Percentiles rank a stretch among this genome's conserved stretches.
phyloP scores from a whole-genome alignment of 495 filamentous ascomycete species.

The Penicillium pulvis region DNA sequence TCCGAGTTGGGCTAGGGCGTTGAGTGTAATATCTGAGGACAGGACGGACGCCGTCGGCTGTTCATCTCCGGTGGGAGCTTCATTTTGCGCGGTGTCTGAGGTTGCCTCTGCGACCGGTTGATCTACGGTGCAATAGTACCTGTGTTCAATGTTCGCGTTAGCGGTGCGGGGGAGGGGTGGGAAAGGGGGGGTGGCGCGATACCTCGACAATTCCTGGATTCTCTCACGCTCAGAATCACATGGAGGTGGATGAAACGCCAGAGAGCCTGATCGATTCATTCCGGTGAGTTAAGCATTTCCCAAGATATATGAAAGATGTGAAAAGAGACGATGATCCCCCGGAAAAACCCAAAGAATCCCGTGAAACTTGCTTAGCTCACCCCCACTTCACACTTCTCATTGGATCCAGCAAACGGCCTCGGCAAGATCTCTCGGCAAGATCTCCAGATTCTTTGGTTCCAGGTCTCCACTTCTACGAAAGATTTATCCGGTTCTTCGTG shows the following conservation, averaged over 20 bases:
- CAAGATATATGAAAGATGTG: not conserved
- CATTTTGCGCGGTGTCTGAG: not conserved
- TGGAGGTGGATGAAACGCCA: not conserved
- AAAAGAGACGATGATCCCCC: not conserved
- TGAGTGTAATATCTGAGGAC: constrained; percentile 60
- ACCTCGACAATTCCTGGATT: constrained; percentile 28
- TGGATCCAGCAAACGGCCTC: not conserved
- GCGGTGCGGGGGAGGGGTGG: constrained; percentile 1
- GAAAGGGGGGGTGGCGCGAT: not conserved
- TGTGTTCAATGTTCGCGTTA: constrained; percentile 8
- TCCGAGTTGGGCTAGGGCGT: constrained; percentile 64
- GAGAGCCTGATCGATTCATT: constrained; percentile 8
- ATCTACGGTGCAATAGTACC: constrained; percentile 37
- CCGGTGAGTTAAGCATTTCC: not conserved
- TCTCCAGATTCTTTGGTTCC: no score
- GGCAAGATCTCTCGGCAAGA: no score
- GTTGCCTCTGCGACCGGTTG: constrained; percentile 4
- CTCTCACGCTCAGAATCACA: constrained; percentile 25
- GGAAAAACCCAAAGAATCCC: not conserved
- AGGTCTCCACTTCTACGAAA: no score
- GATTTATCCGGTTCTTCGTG: no score
- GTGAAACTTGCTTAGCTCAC: not conserved
- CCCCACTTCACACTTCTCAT: not conserved
- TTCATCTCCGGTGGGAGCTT: constrained; percentile 18
- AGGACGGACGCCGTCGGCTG: constrained; percentile 19